These are phyloP conservation scores for Tephrocybe sp. DNA, from an alignment of 768 basidiomycete species.

Conservation along the genomic window DNA sequence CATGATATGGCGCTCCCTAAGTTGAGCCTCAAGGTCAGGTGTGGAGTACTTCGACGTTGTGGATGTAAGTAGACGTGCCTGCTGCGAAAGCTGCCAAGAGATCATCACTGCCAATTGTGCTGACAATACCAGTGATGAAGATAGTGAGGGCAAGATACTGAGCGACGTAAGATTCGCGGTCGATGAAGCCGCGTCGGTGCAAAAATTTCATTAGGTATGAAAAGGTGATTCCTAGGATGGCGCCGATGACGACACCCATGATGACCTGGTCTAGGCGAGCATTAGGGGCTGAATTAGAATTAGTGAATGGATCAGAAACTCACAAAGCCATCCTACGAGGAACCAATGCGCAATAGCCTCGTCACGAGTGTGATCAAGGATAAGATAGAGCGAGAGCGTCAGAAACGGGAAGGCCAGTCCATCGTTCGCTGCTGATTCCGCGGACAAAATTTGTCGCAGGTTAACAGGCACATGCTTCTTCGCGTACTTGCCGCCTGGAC, in stretches of 20 bases:
- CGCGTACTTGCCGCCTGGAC: conserved; percentile 68
- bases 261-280: conserved; percentile 80
- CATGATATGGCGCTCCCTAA: conserved; percentile 65
- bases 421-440: conserved; percentile 94
- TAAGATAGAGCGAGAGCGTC: conserved; percentile 82
- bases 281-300: background rate
- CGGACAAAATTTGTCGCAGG: conserved; percentile 78
- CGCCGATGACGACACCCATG: conserved; percentile 70
- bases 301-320: conserved; percentile 13
- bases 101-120: conserved; percentile 82
- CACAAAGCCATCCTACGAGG: conserved; percentile 81
- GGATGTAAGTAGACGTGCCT: conserved; percentile 37
- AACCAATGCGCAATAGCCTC: conserved; percentile 84
- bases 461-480: conserved; percentile 68
- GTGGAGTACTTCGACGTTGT: background rate
- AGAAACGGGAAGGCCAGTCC: conserved; percentile 95
- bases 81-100: conserved; percentile 87
- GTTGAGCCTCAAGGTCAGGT: conserved; percentile 14
- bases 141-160: conserved; percentile 77
- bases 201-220: conserved; percentile 72
- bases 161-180: conserved; percentile 84
- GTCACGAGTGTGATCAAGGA: conserved; percentile 59
- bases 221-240: conserved; percentile 60
- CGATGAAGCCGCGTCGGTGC: conserved; percentile 64
- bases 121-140: conserved; percentile 75